Evolutionary conservation across 1,284 basidiomycete species (phyloP), one percentile per base, ranked within the genome.

Genomic region (Moniliella sp.): DNA sequence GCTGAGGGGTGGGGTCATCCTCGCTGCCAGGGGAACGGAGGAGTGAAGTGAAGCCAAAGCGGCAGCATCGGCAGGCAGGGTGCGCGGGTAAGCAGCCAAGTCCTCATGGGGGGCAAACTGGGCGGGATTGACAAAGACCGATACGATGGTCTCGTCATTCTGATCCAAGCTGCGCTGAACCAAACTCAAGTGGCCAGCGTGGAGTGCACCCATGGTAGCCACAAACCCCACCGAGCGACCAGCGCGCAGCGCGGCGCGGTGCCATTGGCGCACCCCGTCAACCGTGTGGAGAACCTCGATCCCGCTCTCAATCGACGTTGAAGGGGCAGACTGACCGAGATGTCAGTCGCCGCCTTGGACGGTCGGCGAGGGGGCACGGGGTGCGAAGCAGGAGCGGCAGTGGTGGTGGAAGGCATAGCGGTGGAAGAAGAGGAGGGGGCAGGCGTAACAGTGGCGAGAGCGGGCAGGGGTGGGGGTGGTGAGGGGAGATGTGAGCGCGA

Each of bases 41-140:
- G n/a, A n/a, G n/a, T n/a, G n/a, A n/a, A 40, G 18, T 75, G 66
- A n/a, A 67, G 19, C 15, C 23, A 58, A 45, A 32, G 45, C 41
- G 4, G 30, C 31, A 9, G 54, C 40, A 39, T 57, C 56, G 17
- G 42, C 36, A 4, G 36, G 33, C 17, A 55, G 29, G 0, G 83
- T 91, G 23, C 83, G 74, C 0, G 88, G 88, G 61, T 97, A 97
- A 2, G 74, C 74, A 8, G 71, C 69, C 1, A 94, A 72, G 59
- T 94, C 91, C 64, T 97, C 91, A 44, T 82, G 75, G 0, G 83
- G 86, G 0, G 86, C 82, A 47, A 97, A 97, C 64, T 97, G 86
- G 5, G 86, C 79, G 0, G 91, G 91, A 58, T 97, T 94, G 37
- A 94, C 84, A 61, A 93, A 97, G 46, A 97, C 81, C 9, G 86